Evolutionary conservation across 768 basidiomycete species (phyloP), one percentile per base, ranked within the genome.

Genomic region (Cyathus striatus): DNA sequence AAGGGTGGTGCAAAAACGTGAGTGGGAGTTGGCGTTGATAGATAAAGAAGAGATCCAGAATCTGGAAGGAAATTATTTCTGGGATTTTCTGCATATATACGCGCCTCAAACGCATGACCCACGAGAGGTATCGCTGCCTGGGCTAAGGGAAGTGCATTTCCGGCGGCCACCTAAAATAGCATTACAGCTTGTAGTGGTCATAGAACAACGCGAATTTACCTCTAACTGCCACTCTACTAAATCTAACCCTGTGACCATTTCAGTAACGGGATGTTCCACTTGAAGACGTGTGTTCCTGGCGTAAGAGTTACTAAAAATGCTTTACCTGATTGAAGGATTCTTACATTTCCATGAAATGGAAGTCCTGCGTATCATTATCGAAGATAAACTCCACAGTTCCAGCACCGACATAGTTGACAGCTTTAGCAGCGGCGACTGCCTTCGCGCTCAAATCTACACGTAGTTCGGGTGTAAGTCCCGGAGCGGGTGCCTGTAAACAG

Each of bases 301-400:
- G 23, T 40, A 22, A 20, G n/a, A 17, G 6, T 23, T 32, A 21
- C 35, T 5, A 33, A 21, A 14, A 21, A 43, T 5, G 7, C 13
- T 7, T 30, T 27, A 12, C 14, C 13, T 42, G 18, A 12, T 16
- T 14, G 18, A 42, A 17, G 30, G 30, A 32, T 13, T 32, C 30
- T 41, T 51, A 83, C 90, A 95, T 95, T 64, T 96, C 93, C 92
- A 94, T 94, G 58, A 96, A 96, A 56, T 83, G 96, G 61, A 95
- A 95, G 46, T 79, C 73, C 43, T 78, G 64, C 6, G 86, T 88
- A 58, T 93, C 86, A 48, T 90, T 93, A 59, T 97, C 93, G 50
- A 95, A 91, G 49, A 97, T 95, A 54, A 97, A 96, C 59, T 97
- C 93, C n/a, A 94, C 89, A 0, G 90, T 93, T 3, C 90, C 90